Evolutionary conservation across 306 rosid species (phyloP).

Genomic region (Cucumis melo): DNA sequence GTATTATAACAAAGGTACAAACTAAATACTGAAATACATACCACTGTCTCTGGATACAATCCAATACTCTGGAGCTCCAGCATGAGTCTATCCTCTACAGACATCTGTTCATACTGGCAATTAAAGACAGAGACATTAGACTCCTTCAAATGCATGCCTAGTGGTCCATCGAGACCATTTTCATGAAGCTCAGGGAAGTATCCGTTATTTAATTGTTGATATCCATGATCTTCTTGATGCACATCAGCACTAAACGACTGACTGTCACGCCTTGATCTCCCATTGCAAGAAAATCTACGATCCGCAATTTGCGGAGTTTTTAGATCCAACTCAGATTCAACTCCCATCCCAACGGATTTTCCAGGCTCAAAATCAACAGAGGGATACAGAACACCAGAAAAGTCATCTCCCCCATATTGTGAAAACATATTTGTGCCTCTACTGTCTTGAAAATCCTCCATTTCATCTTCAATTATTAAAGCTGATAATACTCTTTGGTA

Average conservation of each 20-base stretch:
- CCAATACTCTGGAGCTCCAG: constrained; percentile 72
- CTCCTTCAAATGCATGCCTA: constrained; percentile 16
- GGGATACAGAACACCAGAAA: constrained; percentile 14
- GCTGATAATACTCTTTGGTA: constrained; percentile 77
- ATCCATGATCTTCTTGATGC: constrained; percentile 21
- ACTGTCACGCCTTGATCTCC: constrained; percentile 21
- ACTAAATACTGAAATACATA: constrained; percentile 17
- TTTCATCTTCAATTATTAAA: constrained; percentile 51
- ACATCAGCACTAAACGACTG: constrained; percentile 15
- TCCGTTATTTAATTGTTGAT: constrained; percentile 18
- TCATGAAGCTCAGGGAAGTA: constrained; percentile 22
- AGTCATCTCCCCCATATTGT: constrained; percentile 26
- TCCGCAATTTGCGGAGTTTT: constrained; percentile 17
- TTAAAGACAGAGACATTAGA: constrained; percentile 22
- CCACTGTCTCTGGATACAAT: constrained; percentile 67
- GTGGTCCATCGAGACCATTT: constrained; percentile 29
- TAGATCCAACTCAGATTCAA: constrained; percentile 12
- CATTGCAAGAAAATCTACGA: constrained; percentile 37
- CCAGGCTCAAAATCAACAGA: constrained; percentile 22
- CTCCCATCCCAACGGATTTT: constrained; percentile 16
- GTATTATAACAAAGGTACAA: not conserved
- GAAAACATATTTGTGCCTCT: constrained; percentile 24
- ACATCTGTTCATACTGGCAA: constrained; percentile 33
- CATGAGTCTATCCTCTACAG: constrained; percentile 50
- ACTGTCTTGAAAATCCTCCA: constrained; percentile 32